These are phyloP conservation scores for Yueomyces sinensis DNA, from an alignment of 805 yeast genomes.

Conservation along the genomic window DNA sequence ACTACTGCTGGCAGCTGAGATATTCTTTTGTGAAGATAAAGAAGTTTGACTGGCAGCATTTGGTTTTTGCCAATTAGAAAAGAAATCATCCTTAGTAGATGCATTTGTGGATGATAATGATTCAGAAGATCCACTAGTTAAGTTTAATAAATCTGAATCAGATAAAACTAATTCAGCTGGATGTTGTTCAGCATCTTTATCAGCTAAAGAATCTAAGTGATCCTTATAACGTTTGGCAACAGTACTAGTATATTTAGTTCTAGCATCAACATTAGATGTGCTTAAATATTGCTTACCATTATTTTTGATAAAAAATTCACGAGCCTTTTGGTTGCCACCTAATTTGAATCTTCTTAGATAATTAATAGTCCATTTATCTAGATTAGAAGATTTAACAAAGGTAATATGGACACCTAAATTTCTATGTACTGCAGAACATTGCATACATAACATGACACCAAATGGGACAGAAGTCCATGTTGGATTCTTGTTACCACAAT, in stretches of 20 bases:
- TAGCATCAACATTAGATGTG: slow-evolving; percentile 41
- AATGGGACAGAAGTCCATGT: slow-evolving; percentile 98
- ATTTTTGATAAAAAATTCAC: slow-evolving; percentile 69
- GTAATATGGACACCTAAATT: slow-evolving; percentile 93
- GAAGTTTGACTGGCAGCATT: slow-evolving; percentile 28
- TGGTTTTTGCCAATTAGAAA: slow-evolving; percentile 87
- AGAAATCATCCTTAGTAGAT: slow-evolving; percentile 59
- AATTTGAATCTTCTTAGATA: slow-evolving; percentile 85
- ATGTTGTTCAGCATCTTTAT: slow-evolving; percentile 49
- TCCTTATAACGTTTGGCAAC: slow-evolving; percentile 74
- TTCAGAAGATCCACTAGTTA: slow-evolving; percentile 9
- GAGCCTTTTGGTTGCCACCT: slow-evolving; percentile 85
- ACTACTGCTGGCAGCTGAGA: slow-evolving; percentile 15
- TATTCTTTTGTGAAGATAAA: slow-evolving; percentile 5
- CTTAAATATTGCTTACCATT: slow-evolving; percentile 66
- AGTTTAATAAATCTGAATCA: slow-evolving; percentile 10
- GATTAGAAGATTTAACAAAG: slow-evolving; percentile 80
- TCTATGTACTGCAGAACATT: slow-evolving; percentile 92
- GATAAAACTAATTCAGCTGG: slow-evolving; percentile 59
- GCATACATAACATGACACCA: slow-evolving; percentile 84
- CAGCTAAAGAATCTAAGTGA: slow-evolving; percentile 58
- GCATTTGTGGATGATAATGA: slow-evolving; percentile 21
- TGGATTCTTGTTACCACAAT: slow-evolving; percentile 87
- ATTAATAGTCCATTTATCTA: slow-evolving; percentile 89
- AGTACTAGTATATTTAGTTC: slow-evolving; percentile 65